Evolutionary conservation across 306 rosid genomes (phyloP), one percentile per base, ranked within the genome.

Genomic region (Malus sieversii): DNA sequence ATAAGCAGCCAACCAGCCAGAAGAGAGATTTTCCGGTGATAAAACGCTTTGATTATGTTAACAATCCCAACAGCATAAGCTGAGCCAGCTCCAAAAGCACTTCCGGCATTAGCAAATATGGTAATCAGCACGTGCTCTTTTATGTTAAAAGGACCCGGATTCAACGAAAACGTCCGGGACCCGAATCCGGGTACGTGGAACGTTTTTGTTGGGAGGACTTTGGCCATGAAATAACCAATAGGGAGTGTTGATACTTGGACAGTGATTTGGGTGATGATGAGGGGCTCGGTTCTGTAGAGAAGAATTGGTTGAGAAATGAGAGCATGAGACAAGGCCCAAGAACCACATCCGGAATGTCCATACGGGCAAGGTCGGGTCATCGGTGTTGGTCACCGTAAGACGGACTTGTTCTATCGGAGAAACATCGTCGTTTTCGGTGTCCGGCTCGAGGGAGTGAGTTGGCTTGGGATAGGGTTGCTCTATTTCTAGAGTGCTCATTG

Each of bases 271-370:
- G 92, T 82, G 14, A 91, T 89, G 79, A 89, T 3, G 27, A 89
- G 93, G 0, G 93, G 92, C 25, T 89, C 90, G 0, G 92, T 91
- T 1, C 93, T 79, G 92, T 89, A 91, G 0, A 70, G 81, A 91
- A 91, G 87, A 91, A 91, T 35, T 89, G 92, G 80, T 91, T 87
- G 61, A 87, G 89, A 71, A 89, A 91, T 1, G 94, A 89, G 20
- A 91, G 25, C 94, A 91, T 0, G 93, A 91, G 78, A 89, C 9
- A 0, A 91, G 72, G 4, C 97, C 97, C 53, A 91, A 33, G 70
- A 89, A 81, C 97, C 97, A 91, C 97, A 91, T 91, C 4, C 97
- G 79, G 84, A 89, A 91, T 7, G 97, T 91, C 97, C 97, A 89
- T 52, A 89, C 87, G 4, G 97, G 94, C 1, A 75, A 88, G 19